Percentiles rank a stretch among this genome's conserved stretches.
These are phyloP conservation scores for Xylaria hypoxylon DNA, from an alignment of 2,329 filamentous ascomycete genomes.

Conservation along the genomic window DNA sequence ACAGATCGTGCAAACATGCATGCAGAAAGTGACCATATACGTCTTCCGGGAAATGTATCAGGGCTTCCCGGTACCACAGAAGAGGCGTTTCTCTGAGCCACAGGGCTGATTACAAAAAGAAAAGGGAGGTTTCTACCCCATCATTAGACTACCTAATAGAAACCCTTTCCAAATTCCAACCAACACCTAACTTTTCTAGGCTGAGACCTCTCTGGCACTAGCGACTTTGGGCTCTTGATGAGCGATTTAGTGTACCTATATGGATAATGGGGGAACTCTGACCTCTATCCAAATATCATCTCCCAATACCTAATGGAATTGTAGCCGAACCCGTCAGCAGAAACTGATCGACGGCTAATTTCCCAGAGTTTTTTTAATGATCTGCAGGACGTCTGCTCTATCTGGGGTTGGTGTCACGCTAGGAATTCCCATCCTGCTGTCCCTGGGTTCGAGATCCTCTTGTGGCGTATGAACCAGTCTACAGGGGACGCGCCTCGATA, in stretches of 20 bases:
- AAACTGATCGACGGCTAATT: constrained; percentile 5
- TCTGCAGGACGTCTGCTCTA: constrained; percentile 30
- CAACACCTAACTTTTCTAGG: constrained; percentile 11
- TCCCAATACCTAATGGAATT: neutral
- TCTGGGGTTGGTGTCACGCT: constrained; percentile 21
- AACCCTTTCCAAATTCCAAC: constrained; percentile 2
- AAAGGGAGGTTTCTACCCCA: constrained; percentile 16
- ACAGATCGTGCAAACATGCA: constrained; percentile 30
- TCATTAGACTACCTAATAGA: constrained; percentile 12
- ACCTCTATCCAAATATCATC: constrained; percentile 12
- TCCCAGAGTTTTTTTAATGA: constrained; percentile 11
- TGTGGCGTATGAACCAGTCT: constrained; percentile 15
- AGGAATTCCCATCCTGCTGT: constrained; percentile 22
- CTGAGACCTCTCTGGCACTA: neutral
- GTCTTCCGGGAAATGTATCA: constrained; percentile 23
- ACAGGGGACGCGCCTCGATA: constrained; percentile 14
- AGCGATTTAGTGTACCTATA: neutral
- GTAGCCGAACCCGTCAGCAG: neutral
- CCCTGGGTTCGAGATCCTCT: constrained; percentile 11
- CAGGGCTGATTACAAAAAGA: constrained; percentile 35
- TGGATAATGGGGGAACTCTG: constrained; percentile 28
- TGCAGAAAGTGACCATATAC: constrained; percentile 15
- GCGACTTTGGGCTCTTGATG: constrained; percentile 2
- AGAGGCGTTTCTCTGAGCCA: constrained; percentile 22
- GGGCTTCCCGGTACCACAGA: constrained; percentile 6